phyloP scores from a whole-genome alignment of 2,329 filamentous ascomycete species.

The Parascedosporium putredinis region DNA sequence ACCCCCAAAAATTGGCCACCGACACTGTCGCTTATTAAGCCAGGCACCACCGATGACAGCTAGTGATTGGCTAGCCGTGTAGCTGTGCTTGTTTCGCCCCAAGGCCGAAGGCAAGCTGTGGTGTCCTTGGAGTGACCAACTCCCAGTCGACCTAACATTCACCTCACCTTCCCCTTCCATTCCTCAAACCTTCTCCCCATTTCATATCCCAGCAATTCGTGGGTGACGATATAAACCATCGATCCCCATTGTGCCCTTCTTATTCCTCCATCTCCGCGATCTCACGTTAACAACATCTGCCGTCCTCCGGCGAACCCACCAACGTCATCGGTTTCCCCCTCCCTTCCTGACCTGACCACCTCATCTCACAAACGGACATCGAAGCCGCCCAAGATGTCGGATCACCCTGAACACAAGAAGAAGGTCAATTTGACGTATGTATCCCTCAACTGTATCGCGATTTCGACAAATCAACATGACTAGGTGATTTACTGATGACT shows the following conservation, averaged over 20 bases:
- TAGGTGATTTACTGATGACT: not conserved
- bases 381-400: constrained; percentile 44
- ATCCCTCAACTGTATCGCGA: not conserved
- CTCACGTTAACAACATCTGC: not conserved
- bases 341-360: not conserved
- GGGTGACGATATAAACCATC: constrained; percentile 6
- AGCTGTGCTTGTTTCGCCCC: constrained; percentile 4
- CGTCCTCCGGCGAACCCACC: not conserved
- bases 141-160: constrained; percentile 1
- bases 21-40: not conserved
- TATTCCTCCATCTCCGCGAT: not conserved
- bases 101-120: constrained; percentile 5
- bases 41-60: not conserved
- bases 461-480: not conserved
- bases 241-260: not conserved
- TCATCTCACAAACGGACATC: not conserved
- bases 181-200: not conserved
- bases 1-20: constrained; percentile 5
- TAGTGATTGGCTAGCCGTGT: constrained; percentile 6
- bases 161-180: not conserved
- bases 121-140: not conserved
- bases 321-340: not conserved
- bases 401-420: constrained; percentile 64
- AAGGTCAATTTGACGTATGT: constrained; percentile 76
- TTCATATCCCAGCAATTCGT: not conserved